phyloP scores from a whole-genome alignment of 352 stramenopile genomes.

The Pythium angustatum region DNA sequence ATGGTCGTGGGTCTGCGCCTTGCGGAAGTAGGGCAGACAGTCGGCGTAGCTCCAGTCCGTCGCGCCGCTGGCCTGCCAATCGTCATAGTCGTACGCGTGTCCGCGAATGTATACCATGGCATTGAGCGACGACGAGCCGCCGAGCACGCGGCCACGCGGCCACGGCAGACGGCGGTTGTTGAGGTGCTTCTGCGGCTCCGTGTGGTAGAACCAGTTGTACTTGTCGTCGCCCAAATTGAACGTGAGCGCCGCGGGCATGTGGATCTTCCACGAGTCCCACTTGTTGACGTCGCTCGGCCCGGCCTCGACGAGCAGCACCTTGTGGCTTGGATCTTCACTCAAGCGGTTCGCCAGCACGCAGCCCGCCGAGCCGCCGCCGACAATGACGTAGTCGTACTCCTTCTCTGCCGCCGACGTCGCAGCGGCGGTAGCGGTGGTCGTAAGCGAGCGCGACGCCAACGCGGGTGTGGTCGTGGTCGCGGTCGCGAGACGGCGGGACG shows the following conservation, averaged over 20 bases:
- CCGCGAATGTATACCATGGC: constrained; percentile 92
- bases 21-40: constrained; percentile 88
- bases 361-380: constrained; percentile 89
- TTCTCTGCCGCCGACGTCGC: constrained; percentile 14
- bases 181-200: constrained; percentile 82
- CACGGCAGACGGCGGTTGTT: constrained; percentile 79
- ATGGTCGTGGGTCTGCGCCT: constrained; percentile 79
- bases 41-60: constrained; percentile 86
- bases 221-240: constrained; percentile 83
- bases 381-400: constrained; percentile 92
- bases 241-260: constrained; percentile 87
- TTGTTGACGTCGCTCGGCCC: constrained; percentile 78
- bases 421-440: neutral
- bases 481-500: neutral
- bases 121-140: constrained; percentile 88
- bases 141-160: constrained; percentile 86
- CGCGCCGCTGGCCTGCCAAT: constrained; percentile 76
- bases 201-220: constrained; percentile 90
- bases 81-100: constrained; percentile 87
- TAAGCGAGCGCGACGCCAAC: neutral
- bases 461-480: neutral
- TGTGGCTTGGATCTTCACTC: constrained; percentile 76
- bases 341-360: constrained; percentile 91
- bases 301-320: constrained; percentile 91
- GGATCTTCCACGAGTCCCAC: constrained; percentile 91